These are phyloP conservation scores for Penicillium alfredii DNA, from an alignment of 495 filamentous ascomycete species.

Conservation along the genomic window DNA sequence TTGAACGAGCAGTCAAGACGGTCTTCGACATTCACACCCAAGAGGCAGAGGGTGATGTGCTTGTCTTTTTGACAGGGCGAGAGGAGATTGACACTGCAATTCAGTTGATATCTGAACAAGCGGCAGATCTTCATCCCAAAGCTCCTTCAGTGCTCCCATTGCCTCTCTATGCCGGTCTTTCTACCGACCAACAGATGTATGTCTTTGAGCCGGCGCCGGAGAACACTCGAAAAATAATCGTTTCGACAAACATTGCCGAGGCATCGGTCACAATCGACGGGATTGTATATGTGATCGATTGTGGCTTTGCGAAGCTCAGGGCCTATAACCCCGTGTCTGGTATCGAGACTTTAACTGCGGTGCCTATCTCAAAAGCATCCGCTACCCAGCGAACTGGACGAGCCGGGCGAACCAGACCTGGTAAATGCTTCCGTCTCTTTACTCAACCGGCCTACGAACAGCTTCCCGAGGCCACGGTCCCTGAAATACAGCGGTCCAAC, in stretches of 20 bases:
- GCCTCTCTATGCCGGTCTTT: slow-evolving; percentile 84
- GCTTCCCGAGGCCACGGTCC: slow-evolving; percentile 70
- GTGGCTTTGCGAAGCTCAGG: slow-evolving; percentile 85
- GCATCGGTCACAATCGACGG: slow-evolving; percentile 92
- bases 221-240: slow-evolving; percentile 83
- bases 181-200: slow-evolving; percentile 85
- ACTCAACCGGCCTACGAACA: slow-evolving; percentile 67
- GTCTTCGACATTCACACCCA: slow-evolving; percentile 91
- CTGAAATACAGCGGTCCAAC: slow-evolving; percentile 91
- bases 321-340: slow-evolving; percentile 81
- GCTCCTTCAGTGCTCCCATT: slow-evolving; percentile 65
- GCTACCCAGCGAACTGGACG: slow-evolving; percentile 88
- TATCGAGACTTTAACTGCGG: slow-evolving; percentile 88
- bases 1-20: slow-evolving; percentile 79
- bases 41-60: slow-evolving; percentile 79
- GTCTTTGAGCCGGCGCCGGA: slow-evolving; percentile 85
- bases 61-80: slow-evolving; percentile 87
- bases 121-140: slow-evolving; percentile 64
- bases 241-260: slow-evolving; percentile 95
- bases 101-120: slow-evolving; percentile 71
- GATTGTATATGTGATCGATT: slow-evolving; percentile 88
- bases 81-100: slow-evolving; percentile 88
- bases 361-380: slow-evolving; percentile 84
- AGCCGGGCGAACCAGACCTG: slow-evolving; percentile 85
- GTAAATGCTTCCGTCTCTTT: slow-evolving; percentile 93